These are phyloP conservation scores for Kuraishia cidri DNA, from an alignment of 805 yeast genomes.

Conservation along the genomic window DNA sequence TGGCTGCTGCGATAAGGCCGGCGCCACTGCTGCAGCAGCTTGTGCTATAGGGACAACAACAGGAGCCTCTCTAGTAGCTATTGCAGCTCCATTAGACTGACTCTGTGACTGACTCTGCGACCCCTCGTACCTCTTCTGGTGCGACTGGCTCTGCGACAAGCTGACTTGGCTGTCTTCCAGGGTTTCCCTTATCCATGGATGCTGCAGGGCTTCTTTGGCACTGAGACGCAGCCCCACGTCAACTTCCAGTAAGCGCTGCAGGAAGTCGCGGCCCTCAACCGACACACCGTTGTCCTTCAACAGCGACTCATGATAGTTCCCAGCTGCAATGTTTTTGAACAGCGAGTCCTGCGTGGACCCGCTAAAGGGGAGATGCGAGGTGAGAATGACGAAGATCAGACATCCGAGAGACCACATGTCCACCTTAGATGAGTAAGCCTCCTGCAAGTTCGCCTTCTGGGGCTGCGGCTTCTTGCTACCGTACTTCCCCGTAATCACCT, in stretches of 20 bases:
- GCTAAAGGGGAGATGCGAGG: constrained; percentile 92
- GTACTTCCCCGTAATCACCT: constrained; percentile 57
- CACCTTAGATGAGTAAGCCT: constrained; percentile 70
- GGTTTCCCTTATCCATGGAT: constrained; percentile 64
- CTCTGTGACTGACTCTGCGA: constrained; percentile 7
- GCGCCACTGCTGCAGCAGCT: no score
- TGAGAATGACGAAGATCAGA: constrained; percentile 79
- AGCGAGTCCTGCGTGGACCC: constrained; percentile 86
- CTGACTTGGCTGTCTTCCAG: constrained; percentile 33
- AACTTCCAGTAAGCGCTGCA: constrained; percentile 62
- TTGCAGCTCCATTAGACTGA: background rate
- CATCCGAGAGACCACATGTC: constrained; percentile 99
- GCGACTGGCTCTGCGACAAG: constrained; percentile 64
- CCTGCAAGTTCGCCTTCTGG: constrained; percentile 6
- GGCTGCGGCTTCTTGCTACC: constrained; percentile 21
- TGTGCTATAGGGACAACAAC: background rate
- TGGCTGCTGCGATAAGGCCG: background rate
- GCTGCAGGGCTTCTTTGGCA: constrained; percentile 68
- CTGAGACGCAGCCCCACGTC: constrained; percentile 67
- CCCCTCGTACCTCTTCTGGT: constrained; percentile 39
- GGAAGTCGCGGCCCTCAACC: constrained; percentile 61
- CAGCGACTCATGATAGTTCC: constrained; percentile 74
- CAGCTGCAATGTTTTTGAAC: constrained; percentile 65
- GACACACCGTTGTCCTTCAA: constrained; percentile 40
- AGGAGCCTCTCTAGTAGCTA: background rate